phyloP scores from a whole-genome alignment of 176 grass and related monocot species.

The Carex pumila region DNA sequence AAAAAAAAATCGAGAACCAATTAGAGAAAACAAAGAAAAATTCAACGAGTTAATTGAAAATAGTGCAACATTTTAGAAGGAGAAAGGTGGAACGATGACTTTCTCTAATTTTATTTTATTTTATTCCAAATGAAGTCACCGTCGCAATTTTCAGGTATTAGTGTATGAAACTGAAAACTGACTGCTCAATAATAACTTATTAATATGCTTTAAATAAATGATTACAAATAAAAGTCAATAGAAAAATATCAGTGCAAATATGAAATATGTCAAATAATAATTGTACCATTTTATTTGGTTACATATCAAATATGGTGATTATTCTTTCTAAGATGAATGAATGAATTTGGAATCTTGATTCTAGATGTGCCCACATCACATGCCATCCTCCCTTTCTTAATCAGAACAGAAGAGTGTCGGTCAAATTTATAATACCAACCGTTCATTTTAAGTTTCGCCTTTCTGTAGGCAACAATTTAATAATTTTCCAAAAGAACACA shows the following conservation, averaged over 20 bases:
- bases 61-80: neutral
- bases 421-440: neutral
- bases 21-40: neutral
- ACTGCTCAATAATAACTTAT: neutral
- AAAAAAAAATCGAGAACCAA: too few relatives aligned
- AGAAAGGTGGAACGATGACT: neutral
- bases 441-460: constrained; percentile 7
- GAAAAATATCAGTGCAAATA: neutral
- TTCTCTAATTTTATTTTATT: neutral
- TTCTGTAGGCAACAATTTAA: neutral
- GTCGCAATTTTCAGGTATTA: neutral
- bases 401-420: neutral
- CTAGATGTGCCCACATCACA: neutral
- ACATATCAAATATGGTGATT: neutral
- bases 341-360: neutral
- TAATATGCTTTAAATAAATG: neutral
- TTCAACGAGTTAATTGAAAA: neutral
- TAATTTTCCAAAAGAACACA: neutral
- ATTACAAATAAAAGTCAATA: neutral
- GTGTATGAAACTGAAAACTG: too few relatives aligned
- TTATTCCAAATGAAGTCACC: neutral
- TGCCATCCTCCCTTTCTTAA: neutral
- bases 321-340: neutral
- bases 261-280: neutral
- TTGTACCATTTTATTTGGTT: neutral